Conservation (phyloP, 768 basidiomycete genomes). For the Cantharellus cinnabarinus region DNA sequence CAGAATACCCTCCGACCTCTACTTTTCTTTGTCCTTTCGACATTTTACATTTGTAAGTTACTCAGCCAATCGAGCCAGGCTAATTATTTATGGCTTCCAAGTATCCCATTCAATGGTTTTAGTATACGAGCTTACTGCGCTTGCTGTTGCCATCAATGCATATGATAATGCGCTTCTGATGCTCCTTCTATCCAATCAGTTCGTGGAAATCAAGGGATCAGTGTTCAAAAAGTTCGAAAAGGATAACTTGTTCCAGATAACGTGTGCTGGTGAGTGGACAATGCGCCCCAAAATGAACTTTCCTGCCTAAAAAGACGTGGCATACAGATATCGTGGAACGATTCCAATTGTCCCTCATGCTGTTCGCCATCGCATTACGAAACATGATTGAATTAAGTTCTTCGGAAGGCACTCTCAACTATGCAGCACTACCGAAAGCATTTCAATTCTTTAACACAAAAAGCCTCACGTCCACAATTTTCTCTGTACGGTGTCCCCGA, state of each 20-base stretch:
- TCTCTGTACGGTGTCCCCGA: slow-evolving; percentile 40
- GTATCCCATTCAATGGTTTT: slow-evolving; percentile 71
- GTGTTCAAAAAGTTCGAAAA: slow-evolving; percentile 99
- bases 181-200: slow-evolving; percentile 89
- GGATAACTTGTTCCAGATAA: slow-evolving; percentile 95
- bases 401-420: slow-evolving; percentile 53
- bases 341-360: slow-evolving; percentile 81
- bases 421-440: slow-evolving; percentile 56
- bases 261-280: slow-evolving; percentile 59
- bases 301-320: background rate
- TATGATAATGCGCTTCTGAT: slow-evolving; percentile 92
- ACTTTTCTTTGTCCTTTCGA: slow-evolving; percentile 64
- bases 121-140: slow-evolving; percentile 82
- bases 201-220: slow-evolving; percentile 97
- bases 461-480: slow-evolving; percentile 68
- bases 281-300: no score
- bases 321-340: slow-evolving; percentile 83
- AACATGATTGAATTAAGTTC: slow-evolving; percentile 90
- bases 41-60: slow-evolving; percentile 56
- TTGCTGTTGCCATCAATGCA: slow-evolving; percentile 96
- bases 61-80: background rate
- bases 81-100: background rate
- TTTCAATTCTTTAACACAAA: slow-evolving; percentile 72
- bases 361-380: slow-evolving; percentile 74
- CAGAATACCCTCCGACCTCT: slow-evolving; percentile 56